A percentile compares a stretch with the other conserved stretches of the same genome.
Conservation (phyloP, 306 rosid species). For the Leucaena leucocephala region DNA sequence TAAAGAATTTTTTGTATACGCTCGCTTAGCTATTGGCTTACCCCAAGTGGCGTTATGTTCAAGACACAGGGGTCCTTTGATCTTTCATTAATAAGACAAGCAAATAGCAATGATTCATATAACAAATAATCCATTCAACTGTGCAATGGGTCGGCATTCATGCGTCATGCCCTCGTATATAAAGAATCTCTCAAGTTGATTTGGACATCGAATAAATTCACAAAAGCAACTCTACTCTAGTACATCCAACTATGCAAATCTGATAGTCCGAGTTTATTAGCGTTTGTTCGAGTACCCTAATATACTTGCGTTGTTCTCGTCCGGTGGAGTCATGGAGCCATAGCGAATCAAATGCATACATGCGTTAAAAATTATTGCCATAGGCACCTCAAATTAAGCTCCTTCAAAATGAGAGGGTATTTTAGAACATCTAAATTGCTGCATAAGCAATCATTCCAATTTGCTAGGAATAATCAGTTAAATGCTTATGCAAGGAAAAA, state of each 20-base stretch:
- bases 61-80: neutral
- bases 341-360: neutral
- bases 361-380: neutral
- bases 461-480: neutral
- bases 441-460: neutral
- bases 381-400: neutral
- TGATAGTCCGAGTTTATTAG: neutral
- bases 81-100: neutral
- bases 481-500: neutral
- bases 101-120: neutral
- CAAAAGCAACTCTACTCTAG: neutral
- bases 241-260: neutral
- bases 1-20: neutral
- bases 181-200: neutral
- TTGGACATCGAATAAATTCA: neutral
- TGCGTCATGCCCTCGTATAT: neutral
- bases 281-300: neutral
- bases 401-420: neutral
- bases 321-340: neutral
- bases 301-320: neutral
- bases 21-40: neutral
- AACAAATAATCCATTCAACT: neutral
- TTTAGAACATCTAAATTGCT: neutral
- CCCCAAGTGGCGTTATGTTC: neutral
- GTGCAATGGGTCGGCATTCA: neutral